Conservation (phyloP, 2,329 filamentous ascomycete species). For the Phialocephala subalpina region DNA sequence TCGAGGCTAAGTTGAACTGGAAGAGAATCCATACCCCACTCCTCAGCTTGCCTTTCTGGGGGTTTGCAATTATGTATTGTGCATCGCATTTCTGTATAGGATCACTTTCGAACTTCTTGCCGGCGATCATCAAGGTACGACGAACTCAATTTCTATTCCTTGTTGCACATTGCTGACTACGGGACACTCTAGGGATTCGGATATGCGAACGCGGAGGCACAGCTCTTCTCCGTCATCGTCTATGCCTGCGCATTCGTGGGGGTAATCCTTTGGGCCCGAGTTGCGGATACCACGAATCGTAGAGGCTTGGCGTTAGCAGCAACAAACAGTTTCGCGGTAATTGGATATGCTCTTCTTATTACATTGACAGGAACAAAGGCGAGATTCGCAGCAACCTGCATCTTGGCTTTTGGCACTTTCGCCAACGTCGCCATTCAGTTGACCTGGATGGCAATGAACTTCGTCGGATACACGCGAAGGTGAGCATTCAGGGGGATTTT, state of each 20-base stretch:
- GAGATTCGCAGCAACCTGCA: neutral
- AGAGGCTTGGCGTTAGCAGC: neutral
- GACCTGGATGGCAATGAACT: neutral
- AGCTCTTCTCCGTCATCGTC: neutral
- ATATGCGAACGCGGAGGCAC: neutral
- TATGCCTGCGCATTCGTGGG: neutral
- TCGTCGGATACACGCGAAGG: conserved; percentile 2
- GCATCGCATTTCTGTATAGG: neutral
- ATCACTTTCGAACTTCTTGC: neutral
- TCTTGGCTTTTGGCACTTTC: neutral
- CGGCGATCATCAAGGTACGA: neutral
- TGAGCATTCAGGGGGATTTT: neutral
- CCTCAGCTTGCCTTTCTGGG: neutral
- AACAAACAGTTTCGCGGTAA: neutral
- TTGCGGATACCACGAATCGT: neutral
- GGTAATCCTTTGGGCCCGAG: neutral
- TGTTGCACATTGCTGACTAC: neutral
- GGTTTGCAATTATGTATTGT: neutral
- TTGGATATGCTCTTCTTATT: conserved; percentile 2
- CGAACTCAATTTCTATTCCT: no score
- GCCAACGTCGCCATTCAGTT: conserved; percentile 1
- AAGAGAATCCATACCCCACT: conserved; percentile 1
- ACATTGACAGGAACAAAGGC: neutral
- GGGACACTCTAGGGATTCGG: neutral
- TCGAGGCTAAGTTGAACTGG: neutral